Conservation (phyloP, 2,329 filamentous ascomycete genomes). For the Diplodia scrobiculata region DNA sequence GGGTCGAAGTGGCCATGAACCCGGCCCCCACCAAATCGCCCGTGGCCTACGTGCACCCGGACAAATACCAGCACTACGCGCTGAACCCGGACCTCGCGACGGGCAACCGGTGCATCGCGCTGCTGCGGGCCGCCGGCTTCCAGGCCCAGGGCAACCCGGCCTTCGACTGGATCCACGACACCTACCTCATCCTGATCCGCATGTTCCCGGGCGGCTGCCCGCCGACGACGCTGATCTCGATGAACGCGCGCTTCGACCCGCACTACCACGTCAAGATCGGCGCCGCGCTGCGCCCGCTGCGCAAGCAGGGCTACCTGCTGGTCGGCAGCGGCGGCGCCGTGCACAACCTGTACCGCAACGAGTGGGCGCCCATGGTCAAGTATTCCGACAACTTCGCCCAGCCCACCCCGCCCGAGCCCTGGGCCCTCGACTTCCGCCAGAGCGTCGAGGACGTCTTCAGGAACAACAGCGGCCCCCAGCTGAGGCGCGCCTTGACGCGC, state of each 20-base stretch:
- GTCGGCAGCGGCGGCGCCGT: conserved; percentile 65
- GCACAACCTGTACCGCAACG: conserved; percentile 70
- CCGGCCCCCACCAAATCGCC: conserved; percentile 63
- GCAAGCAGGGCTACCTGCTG: conserved; percentile 59
- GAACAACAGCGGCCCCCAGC: conserved; percentile 56
- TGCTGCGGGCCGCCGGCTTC: conserved; percentile 58
- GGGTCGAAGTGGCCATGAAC: conserved; percentile 64
- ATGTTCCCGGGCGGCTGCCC: conserved; percentile 69
- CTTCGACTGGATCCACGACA: conserved; percentile 75
- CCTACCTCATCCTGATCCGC: conserved; percentile 66
- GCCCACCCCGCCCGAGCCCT: conserved; percentile 59
- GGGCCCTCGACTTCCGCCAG: conserved; percentile 67
- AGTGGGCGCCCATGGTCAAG: conserved; percentile 65
- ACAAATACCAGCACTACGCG: conserved; percentile 65
- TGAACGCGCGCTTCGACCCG: conserved; percentile 60
- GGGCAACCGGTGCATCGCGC: conserved; percentile 53
- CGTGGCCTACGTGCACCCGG: conserved; percentile 67
- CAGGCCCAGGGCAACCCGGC: conserved; percentile 55
- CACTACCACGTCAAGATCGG: conserved; percentile 62
- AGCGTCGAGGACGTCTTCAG: conserved; percentile 62
- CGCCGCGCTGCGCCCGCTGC: conserved; percentile 57
- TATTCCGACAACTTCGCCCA: conserved; percentile 65
- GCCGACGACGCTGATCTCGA: conserved; percentile 63
- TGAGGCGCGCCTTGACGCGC: conserved; percentile 60
- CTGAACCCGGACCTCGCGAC: conserved; percentile 62